Evolutionary conservation across 257 asterid genomes (phyloP).

Genomic region (Galeopsis tetrahit): DNA sequence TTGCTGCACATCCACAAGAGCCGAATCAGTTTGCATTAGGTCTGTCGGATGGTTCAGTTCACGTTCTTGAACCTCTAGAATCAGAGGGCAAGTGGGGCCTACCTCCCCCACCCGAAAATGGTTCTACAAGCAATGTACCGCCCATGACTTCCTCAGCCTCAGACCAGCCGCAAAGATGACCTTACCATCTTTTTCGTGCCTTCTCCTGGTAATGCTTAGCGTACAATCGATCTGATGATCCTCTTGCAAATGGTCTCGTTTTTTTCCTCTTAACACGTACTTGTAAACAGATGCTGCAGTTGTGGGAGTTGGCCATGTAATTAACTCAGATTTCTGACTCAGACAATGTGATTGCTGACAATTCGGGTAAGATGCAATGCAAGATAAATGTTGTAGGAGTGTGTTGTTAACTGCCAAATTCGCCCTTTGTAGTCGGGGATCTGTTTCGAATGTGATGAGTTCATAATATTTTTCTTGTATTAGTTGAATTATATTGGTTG

Average conservation of each 20-base stretch:
- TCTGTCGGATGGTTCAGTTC: conserved; percentile 85
- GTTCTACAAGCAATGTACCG: conserved; percentile 59
- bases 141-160: conserved; percentile 55
- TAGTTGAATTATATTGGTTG: not conserved
- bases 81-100: conserved; percentile 87
- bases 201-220: conserved; percentile 19
- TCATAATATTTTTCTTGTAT: conserved; percentile 12
- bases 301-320: conserved; percentile 30
- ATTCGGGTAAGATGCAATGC: conserved; percentile 12
- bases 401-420: not conserved
- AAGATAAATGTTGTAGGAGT: conserved; percentile 26
- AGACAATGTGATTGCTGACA: not conserved
- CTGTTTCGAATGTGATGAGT: not conserved
- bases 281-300: conserved; percentile 14
- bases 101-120: conserved; percentile 75
- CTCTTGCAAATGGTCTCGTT: not conserved
- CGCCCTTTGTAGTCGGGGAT: conserved; percentile 11
- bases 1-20: conserved; percentile 93
- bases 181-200: not conserved
- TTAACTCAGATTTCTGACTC: conserved; percentile 27
- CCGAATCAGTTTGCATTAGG: conserved; percentile 91
- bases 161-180: conserved; percentile 71
- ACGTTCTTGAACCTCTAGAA: conserved; percentile 87
- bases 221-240: not conserved
- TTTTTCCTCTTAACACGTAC: not conserved